Evolutionary conservation across 2,329 filamentous ascomycete species (phyloP), one percentile per base, ranked within the genome.

Genomic region (Stachybotrys chlorohalonatus): DNA sequence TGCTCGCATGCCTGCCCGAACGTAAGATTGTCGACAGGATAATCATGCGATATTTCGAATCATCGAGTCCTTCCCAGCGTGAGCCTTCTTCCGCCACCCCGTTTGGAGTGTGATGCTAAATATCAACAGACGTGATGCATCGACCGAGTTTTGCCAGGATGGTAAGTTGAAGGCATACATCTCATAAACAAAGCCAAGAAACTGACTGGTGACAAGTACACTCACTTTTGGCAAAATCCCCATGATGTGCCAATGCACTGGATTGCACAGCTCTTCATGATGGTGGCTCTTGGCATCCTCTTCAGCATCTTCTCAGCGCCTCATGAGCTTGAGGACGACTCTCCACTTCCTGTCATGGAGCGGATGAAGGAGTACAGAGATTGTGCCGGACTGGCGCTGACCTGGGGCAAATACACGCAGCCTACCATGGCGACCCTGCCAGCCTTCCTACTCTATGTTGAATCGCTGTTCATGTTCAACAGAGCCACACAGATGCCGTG

Each of bases 1-100:
- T 84, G 17, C 56, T 84, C 2, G 66, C 64, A n/a, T 60, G 73
- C 47, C 59, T 84, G 8, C 80, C 81, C 3, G 69, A 75, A 17
- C 72, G 72, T 47, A 62, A 63, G 2, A 64, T 79, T 5, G 72
- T 75, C 8, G 80, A 82, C 60, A 71, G 74, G 42, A 67, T 83
- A 45, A 70, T 82, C 56, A 75, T 74, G 59, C 68, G 75, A 50
- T 83, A 81, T 61, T 83, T 83, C 60, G 71, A 72, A 53, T 79
- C 78, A 0, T 73, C 75, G 57, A 79, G 73, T 53, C 78, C 80
- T 16, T 77, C 78, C 47, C 70, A 78, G 55, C 73, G 78, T 82
- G 63, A 63, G 71, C 66, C 17, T 46, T 15, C 5, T 11, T 16
- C 11, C 46, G 11, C 1, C 13, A 6, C 30, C 24, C 52, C 3